A percentile compares a stretch with the other conserved stretches of the same genome.
phyloP scores from a whole-genome alignment of 805 yeast species.

The Saturnispora dispora region DNA sequence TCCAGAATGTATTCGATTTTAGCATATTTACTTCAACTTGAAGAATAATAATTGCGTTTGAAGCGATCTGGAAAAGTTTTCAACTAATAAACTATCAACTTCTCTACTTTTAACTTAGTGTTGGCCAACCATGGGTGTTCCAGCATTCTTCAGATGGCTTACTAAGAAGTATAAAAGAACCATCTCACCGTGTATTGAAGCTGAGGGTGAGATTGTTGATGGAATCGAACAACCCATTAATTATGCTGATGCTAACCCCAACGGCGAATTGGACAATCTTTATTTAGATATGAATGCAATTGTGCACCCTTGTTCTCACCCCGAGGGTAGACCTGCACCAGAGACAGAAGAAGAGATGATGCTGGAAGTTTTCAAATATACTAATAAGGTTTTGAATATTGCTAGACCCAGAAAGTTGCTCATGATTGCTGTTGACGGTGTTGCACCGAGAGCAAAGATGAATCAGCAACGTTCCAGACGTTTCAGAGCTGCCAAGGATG shows the following conservation, averaged over 20 bases:
- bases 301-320: conserved; percentile 98
- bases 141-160: conserved; percentile 95
- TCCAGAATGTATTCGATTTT: not conserved
- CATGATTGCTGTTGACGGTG: conserved; percentile 97
- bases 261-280: conserved; percentile 90
- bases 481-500: conserved; percentile 86
- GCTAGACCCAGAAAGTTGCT: conserved; percentile 91
- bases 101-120: not conserved
- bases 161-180: conserved; percentile 90
- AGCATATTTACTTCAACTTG: not conserved
- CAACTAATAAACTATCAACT: not conserved
- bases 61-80: conserved; percentile 1
- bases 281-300: conserved; percentile 98
- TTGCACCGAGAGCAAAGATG: conserved; percentile 97
- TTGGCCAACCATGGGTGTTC: conserved; percentile 71
- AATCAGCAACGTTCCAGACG: conserved; percentile 93
- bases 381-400: conserved; percentile 85
- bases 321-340: conserved; percentile 93
- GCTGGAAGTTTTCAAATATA: conserved; percentile 83
- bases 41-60: not conserved
- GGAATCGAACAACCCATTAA: conserved; percentile 57
- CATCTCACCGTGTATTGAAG: conserved; percentile 83
- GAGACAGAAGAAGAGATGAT: conserved; percentile 96
- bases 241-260: conserved; percentile 75
- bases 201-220: conserved; percentile 46